A percentile compares a stretch with the other conserved stretches of the same genome.
phyloP scores from a whole-genome alignment of 345 rosid species.

The Salix viminalis region DNA sequence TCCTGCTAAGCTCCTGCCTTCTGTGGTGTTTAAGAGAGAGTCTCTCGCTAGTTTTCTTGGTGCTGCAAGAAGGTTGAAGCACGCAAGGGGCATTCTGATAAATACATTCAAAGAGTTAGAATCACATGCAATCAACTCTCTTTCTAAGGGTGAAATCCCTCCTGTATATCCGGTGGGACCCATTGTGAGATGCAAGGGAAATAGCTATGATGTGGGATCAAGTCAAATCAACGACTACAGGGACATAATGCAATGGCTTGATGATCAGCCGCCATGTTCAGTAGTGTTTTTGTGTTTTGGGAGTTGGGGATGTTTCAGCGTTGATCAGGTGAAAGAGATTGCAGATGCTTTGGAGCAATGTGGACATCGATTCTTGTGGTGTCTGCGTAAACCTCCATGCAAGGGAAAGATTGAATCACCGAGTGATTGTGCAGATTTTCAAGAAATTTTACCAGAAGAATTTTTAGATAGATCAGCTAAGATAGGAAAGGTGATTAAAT shows the following conservation, averaged over 20 bases:
- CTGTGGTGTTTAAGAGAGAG: neutral
- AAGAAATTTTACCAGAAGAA: neutral
- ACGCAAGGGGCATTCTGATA: constrained; percentile 1
- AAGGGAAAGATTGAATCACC: neutral
- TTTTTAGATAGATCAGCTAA: neutral
- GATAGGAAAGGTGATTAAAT: constrained; percentile 4
- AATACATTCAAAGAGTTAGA: constrained; percentile 13
- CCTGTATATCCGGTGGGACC: constrained; percentile 2
- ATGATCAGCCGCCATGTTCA: constrained; percentile 8
- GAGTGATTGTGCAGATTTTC: neutral
- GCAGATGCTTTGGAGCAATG: constrained; percentile 5
- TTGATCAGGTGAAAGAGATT: constrained; percentile 13
- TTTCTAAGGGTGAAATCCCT: neutral
- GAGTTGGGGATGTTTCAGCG: constrained; percentile 14
- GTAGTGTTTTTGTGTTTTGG: constrained; percentile 22
- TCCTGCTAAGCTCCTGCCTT: neutral
- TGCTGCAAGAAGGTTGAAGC: neutral
- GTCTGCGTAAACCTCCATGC: constrained; percentile 2
- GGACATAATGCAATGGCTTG: constrained; percentile 12
- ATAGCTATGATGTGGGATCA: neutral
- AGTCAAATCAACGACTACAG: neutral
- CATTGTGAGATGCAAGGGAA: neutral
- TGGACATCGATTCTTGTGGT: constrained; percentile 17
- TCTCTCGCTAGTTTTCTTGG: neutral
- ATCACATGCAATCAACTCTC: neutral